Conservation (phyloP, 345 rosid species). For the Clarkia xantiana region DNA sequence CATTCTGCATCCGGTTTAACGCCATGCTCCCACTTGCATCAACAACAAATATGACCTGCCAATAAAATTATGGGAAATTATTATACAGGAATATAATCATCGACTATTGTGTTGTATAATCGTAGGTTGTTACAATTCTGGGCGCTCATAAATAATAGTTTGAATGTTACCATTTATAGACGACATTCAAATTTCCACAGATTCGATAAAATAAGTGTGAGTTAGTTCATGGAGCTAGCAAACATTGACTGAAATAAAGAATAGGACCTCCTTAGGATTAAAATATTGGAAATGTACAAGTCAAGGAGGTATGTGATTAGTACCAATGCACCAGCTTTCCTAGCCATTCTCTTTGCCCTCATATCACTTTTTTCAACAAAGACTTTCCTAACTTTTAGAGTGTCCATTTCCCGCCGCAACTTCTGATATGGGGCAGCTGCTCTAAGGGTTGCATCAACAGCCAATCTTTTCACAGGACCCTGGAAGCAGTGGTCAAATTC, state of each 20-base stretch:
- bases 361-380: slow-evolving; percentile 91
- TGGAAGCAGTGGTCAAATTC: slow-evolving; percentile 15
- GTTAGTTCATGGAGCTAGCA: too few relatives aligned
- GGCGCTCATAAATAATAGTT: too few relatives aligned
- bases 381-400: slow-evolving; percentile 57
- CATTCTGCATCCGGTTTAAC: slow-evolving; percentile 91
- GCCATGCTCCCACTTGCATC: slow-evolving; percentile 99
- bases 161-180: too few relatives aligned
- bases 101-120: too few relatives aligned
- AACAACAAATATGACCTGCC: slow-evolving; percentile 83
- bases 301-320: slow-evolving; percentile 4
- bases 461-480: slow-evolving; percentile 94
- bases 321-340: slow-evolving; percentile 99
- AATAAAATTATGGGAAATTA: slow-evolving; percentile 1
- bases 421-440: slow-evolving; percentile 98
- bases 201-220: too few relatives aligned
- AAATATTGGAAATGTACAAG: neutral
- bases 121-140: too few relatives aligned
- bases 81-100: neutral
- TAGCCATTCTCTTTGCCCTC: slow-evolving; percentile 98
- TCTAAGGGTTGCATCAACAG: slow-evolving; percentile 96
- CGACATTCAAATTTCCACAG: too few relatives aligned
- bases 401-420: slow-evolving; percentile 70
- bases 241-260: too few relatives aligned
- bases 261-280: too few relatives aligned